Base-by-base conservation (phyloP, 2,329 filamentous ascomycete genomes). In the Hymenotorrendiella dingleyae region DNA sequence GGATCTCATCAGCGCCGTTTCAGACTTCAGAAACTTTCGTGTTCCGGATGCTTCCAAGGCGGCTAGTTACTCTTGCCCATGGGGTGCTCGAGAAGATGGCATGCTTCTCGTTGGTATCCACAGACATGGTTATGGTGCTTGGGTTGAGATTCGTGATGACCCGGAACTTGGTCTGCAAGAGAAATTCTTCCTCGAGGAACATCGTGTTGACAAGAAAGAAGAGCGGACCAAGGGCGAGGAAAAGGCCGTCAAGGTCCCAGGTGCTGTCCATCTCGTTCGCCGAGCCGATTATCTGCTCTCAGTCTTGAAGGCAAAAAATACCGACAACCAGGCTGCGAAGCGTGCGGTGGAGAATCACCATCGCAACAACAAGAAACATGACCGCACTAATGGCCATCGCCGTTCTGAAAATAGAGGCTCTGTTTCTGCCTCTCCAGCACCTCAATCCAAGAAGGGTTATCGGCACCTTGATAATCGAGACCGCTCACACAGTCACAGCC, bases 151-250 rank as follows among this genome's bases (percentile, higher is more conserved):
- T 56, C 83, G 93, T 6, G 93, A 98, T 55, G 93, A 98, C 59
- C 68, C 78, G 1, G 89, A 96, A 23, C 77, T 98, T 17, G 85
- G 81, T 7, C 82, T 98, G 68, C 69, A 72, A 2, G 89, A 95
- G 56, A 97, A 96, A 60, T 86, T 97, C 62, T 98, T 94, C 68
- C 69, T 98, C 1, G 93, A 98, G 62, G 94, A 98, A 64, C 90
- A 97, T 63, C 85, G 91, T n/a, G 91, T 97, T 14, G 93, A 94
- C 63, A 93, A 94, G 68, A 97, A 97, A 63, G 90, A 93, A 57
- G 89, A 96, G 64, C 84, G 93, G 26, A 85, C 73, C 58, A 87
- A 88, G 57, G 78, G 70, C 12, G 83, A 87, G 14, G 68, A 78
- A 50, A 80, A 80, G 56, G 73, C 73, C 14, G 86, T 86, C 26